Evolutionary conservation across 2,329 filamentous ascomycete genomes (phyloP), one percentile per base, ranked within the genome.

Genomic region (Aureobasidium leucospermi): DNA sequence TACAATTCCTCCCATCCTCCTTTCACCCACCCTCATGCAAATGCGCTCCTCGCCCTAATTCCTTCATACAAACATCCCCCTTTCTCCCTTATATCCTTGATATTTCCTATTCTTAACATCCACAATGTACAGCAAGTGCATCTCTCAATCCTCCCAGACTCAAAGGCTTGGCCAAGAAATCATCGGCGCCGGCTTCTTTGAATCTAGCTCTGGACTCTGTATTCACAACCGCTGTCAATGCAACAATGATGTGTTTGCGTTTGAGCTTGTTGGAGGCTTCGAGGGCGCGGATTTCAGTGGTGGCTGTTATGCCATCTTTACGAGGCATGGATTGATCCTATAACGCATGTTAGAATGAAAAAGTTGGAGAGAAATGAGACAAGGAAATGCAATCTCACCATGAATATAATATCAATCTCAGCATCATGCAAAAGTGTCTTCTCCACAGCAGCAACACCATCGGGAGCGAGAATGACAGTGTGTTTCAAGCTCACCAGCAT

Each of bases 401-500:
- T 64, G 16, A 64, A 48, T 9, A 64, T 58, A 8, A 49, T 49
- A 32, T 62, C 62, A 23, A 64, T 55, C 6, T 41, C 42, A 15
- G 32, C 32, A 19, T 60, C 61, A 38, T 61, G 47, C 2, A 32
- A 19, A 8, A 56, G 19, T 4, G 45, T 29, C 34, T 46, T 19
- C 1, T 51, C n/a, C 2, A 64, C 42, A 9, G 61, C 62, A 43
- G 52, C 62, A 36, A 59, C 68, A 3, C 71, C 71, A 55, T 73
- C 70, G 28, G 66, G 65, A 13, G 61, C 62, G n/a, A 59, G 39
- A 4, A 56, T 49, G 15, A 63, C 61, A 16, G 49, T 59, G 23
- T 62, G 62, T 8, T 43, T 43, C 3, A 62, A 58, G 7, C 52
- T 32, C 10, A 52, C 23, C 19, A 63, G 48, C 56, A 60, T 60